These are phyloP conservation scores for Posidonia australis DNA, from an alignment of 106 monocot genomes.

Conservation along the genomic window DNA sequence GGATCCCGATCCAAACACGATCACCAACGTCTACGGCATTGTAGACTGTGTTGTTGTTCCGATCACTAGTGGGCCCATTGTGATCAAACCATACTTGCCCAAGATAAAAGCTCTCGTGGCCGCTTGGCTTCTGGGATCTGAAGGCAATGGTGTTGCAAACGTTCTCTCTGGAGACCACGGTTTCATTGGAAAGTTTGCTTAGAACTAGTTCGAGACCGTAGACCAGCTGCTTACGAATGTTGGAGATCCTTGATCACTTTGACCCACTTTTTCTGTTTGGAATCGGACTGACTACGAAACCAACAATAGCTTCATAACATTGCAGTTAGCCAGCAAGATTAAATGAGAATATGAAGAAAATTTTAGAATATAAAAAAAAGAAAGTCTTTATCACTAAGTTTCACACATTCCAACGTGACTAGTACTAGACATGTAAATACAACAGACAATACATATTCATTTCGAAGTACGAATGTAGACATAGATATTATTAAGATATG, in stretches of 20 bases:
- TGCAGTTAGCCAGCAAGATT: too few relatives aligned
- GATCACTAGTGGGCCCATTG: slow-evolving; percentile 4
- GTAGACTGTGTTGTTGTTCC: slow-evolving; percentile 7
- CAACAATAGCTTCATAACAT: not conserved
- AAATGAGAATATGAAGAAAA: too few relatives aligned
- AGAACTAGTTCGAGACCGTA: slow-evolving; percentile 8
- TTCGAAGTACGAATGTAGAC: too few relatives aligned
- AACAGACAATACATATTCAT: too few relatives aligned
- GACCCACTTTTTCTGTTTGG: slow-evolving; percentile 15
- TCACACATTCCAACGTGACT: too few relatives aligned
- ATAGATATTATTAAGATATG: too few relatives aligned
- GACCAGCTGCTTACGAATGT: slow-evolving; percentile 12
- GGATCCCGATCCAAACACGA: slow-evolving; percentile 27
- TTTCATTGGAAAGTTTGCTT: slow-evolving; percentile 8
- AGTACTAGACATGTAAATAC: too few relatives aligned
- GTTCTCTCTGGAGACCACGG: slow-evolving; percentile 17
- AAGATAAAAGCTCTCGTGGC: slow-evolving; percentile 21
- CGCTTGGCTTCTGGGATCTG: slow-evolving; percentile 33
- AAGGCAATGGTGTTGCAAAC: slow-evolving; percentile 10
- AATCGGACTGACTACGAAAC: not conserved
- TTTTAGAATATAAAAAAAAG: too few relatives aligned
- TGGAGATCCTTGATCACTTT: slow-evolving; percentile 9
- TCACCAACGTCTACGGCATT: slow-evolving; percentile 11
- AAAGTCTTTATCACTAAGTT: too few relatives aligned
- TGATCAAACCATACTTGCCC: slow-evolving; percentile 10